These are phyloP conservation scores for Candida broadrunensis DNA, from an alignment of 805 yeast species.

Conservation along the genomic window DNA sequence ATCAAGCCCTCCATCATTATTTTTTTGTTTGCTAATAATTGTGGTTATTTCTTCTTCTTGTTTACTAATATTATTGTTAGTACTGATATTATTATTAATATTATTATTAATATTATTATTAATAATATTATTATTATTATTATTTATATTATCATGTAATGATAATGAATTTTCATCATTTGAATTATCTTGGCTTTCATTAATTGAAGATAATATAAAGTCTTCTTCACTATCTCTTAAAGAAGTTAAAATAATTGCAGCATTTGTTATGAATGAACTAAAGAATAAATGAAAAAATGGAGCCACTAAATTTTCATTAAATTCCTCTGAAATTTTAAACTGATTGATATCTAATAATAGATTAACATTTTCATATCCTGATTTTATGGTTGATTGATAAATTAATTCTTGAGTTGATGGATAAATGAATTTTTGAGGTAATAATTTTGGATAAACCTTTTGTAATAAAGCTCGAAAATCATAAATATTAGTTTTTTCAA, in stretches of 20 bases:
- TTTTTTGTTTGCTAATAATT: neutral
- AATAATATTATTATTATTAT: conserved; percentile 2
- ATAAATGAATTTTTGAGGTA: conserved; percentile 52
- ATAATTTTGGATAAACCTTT: conserved; percentile 57
- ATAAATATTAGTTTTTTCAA: conserved; percentile 50
- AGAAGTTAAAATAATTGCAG: conserved; percentile 64
- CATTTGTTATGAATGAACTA: conserved; percentile 54
- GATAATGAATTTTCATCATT: neutral
- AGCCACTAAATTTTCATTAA: conserved; percentile 29
- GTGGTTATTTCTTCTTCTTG: no score
- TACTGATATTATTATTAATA: neutral
- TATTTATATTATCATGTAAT: conserved; percentile 6
- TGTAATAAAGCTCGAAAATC: conserved; percentile 68
- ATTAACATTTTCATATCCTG: conserved; percentile 24
- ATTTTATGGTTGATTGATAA: conserved; percentile 23
- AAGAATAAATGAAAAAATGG: conserved; percentile 50
- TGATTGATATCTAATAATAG: conserved; percentile 25
- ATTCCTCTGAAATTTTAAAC: conserved; percentile 15
- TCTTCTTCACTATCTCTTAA: conserved; percentile 76
- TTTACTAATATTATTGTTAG: neutral
- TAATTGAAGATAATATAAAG: conserved; percentile 50
- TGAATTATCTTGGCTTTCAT: conserved; percentile 13
- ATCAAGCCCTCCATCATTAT: conserved; percentile 26
- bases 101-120: neutral
- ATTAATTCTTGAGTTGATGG: conserved; percentile 34